These are phyloP conservation scores for Scedosporium minutisporum DNA, from an alignment of 2,329 filamentous ascomycete genomes.

Conservation along the genomic window DNA sequence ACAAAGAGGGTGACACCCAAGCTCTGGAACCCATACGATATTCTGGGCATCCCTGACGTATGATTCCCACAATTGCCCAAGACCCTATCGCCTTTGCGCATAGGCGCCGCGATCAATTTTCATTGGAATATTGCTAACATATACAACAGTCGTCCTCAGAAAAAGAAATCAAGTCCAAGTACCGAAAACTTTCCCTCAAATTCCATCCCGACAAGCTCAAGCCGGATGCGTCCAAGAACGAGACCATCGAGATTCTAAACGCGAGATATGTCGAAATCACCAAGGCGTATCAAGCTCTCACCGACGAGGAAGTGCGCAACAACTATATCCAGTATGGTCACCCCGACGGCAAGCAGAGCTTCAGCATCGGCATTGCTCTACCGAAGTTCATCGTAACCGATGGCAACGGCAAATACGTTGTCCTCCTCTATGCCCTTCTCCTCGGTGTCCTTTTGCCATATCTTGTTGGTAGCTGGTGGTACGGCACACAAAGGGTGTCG, in stretches of 20 bases:
- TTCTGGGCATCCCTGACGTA: conserved; percentile 77
- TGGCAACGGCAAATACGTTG: conserved; percentile 89
- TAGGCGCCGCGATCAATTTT: neutral
- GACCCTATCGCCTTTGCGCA: neutral
- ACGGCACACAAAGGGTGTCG: conserved; percentile 84
- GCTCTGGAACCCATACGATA: conserved; percentile 95
- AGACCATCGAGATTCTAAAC: conserved; percentile 78
- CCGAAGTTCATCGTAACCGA: conserved; percentile 88
- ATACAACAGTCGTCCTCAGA: conserved; percentile 61
- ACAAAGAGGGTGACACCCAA: conserved; percentile 64
- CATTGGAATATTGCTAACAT: neutral
- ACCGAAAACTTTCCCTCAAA: conserved; percentile 75
- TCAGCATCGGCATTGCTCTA: conserved; percentile 93
- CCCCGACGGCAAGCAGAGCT: conserved; percentile 95
- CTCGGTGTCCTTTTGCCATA: conserved; percentile 88
- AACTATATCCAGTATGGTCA: conserved; percentile 96
- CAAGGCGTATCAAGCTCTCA: conserved; percentile 96
- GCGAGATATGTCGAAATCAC: conserved; percentile 87
- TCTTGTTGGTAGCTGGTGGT: conserved; percentile 96
- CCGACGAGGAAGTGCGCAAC: conserved; percentile 92
- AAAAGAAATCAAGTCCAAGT: conserved; percentile 85
- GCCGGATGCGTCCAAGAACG: conserved; percentile 76
- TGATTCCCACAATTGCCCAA: conserved; percentile 14
- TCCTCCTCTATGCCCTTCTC: conserved; percentile 79
- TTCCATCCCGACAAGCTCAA: conserved; percentile 89